These are phyloP conservation scores for Corymbia calophylla DNA, from an alignment of 441 rosid species.

Conservation along the genomic window DNA sequence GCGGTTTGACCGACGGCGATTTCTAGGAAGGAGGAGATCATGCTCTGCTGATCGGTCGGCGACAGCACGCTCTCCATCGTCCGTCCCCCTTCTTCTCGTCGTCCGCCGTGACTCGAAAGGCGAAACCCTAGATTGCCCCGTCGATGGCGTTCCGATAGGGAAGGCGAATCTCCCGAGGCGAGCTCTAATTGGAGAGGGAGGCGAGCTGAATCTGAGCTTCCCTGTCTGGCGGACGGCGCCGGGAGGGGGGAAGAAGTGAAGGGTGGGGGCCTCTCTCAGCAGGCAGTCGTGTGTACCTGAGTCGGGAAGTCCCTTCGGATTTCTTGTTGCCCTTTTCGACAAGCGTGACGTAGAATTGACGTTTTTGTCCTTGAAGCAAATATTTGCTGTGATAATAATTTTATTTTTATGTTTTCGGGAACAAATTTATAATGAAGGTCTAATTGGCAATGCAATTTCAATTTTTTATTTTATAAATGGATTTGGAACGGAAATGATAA, in stretches of 20 bases:
- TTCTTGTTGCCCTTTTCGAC: not conserved
- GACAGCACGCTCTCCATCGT: conserved; percentile 48
- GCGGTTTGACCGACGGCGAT: conserved; percentile 90
- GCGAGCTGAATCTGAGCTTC: not conserved
- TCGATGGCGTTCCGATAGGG: not conserved
- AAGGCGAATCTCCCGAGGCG: not conserved
- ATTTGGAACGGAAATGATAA: too few relatives aligned
- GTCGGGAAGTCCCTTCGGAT: not conserved
- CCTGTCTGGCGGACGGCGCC: not conserved
- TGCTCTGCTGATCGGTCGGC: conserved; percentile 47
- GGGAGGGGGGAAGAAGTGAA: not conserved
- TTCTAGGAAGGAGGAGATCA: conserved; percentile 92
- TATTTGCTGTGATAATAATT: too few relatives aligned
- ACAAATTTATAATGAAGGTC: too few relatives aligned
- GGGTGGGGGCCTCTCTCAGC: not conserved
- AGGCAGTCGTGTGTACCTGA: not conserved
- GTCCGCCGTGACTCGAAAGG: not conserved
- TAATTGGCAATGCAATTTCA: too few relatives aligned
- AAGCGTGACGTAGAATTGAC: not conserved
- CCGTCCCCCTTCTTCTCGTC: not conserved
- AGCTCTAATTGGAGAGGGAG: not conserved
- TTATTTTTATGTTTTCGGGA: too few relatives aligned
- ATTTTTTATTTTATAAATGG: too few relatives aligned
- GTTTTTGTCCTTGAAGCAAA: not conserved
- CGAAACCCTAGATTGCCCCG: conserved; percentile 5